Conservation (phyloP, 306 rosid species). For the Begonia peltatifolia region DNA sequence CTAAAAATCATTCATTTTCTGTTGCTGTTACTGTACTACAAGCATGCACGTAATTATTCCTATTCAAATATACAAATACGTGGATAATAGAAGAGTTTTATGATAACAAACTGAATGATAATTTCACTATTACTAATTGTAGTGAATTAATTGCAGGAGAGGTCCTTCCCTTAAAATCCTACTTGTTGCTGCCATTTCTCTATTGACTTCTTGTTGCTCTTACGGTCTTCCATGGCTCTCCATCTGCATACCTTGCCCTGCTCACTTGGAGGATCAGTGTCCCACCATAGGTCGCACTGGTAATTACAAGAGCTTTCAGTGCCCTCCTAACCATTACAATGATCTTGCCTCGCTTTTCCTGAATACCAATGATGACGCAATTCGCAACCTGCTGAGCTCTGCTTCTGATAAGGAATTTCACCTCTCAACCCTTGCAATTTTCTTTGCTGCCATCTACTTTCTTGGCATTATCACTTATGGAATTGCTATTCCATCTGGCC, state of each 20-base stretch:
- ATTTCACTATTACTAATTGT: conserved; percentile 17
- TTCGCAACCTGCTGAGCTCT: conserved; percentile 51
- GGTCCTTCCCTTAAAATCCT: conserved; percentile 44
- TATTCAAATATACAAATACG: too few species aligned
- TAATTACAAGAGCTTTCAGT: conserved; percentile 56
- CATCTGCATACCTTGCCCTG: conserved; percentile 55
- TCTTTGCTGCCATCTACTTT: conserved; percentile 40
- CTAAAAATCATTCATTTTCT: not conserved
- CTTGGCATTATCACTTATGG: conserved; percentile 77
- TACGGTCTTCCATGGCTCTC: conserved; percentile 69
- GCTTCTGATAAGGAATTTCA: conserved; percentile 35
- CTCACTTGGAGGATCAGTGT: conserved; percentile 32
- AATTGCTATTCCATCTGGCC: conserved; percentile 83
- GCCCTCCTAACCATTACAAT: conserved; percentile 57
- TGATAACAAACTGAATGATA: not conserved
- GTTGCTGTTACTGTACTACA: too few species aligned
- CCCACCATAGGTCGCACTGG: conserved; percentile 49
- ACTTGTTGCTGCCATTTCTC: conserved; percentile 41
- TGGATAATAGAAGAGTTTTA: too few species aligned
- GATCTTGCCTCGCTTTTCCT: conserved; percentile 85
- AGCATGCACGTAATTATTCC: too few species aligned
- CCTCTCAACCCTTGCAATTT: conserved; percentile 45
- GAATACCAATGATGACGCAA: conserved; percentile 71
- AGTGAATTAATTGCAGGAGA: conserved; percentile 40
- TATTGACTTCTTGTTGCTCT: conserved; percentile 52